Conservation (phyloP, 148 eudicot species). For the Silene uniflora region DNA sequence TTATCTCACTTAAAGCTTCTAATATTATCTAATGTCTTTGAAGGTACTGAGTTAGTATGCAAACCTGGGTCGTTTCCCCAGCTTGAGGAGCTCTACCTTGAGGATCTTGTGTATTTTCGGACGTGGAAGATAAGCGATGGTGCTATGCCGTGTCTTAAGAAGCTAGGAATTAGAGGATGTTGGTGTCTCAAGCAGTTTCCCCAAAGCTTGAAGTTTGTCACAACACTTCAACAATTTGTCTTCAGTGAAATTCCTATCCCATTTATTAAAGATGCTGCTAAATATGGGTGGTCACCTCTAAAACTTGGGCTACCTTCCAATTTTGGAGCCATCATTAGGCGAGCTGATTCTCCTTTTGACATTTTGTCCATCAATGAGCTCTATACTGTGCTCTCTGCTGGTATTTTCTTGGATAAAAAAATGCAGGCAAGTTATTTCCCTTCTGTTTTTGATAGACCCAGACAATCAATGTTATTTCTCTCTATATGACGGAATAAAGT, state of each 20-base stretch:
- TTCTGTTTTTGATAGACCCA: too few species aligned
- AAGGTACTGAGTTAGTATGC: too few species aligned
- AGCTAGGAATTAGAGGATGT: too few species aligned
- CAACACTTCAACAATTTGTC: conserved; percentile 16
- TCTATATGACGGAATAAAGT: too few species aligned
- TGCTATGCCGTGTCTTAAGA: too few species aligned
- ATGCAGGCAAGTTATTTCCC: not conserved
- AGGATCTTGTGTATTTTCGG: too few species aligned
- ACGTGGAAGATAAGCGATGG: too few species aligned
- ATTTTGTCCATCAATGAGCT: conserved; percentile 11
- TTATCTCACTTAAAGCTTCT: too few species aligned
- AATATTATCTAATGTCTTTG: too few species aligned
- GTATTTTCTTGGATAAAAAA: conserved; percentile 5
- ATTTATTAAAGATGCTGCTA: conserved; percentile 1
- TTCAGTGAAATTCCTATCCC: not conserved
- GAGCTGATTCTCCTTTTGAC: conserved; percentile 12
- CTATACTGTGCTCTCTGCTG: conserved; percentile 14
- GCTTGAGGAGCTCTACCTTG: too few species aligned
- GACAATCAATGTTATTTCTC: too few species aligned
- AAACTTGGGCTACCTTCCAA: conserved; percentile 18
- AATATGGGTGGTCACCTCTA: conserved; percentile 16
- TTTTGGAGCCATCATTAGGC: conserved; percentile 15
- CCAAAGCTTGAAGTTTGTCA: not conserved
- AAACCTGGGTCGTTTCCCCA: too few species aligned
- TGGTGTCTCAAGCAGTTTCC: conserved; percentile 12